Conservation (phyloP, 2,329 filamentous ascomycete species). For the Ophiosphaerella narmari region DNA sequence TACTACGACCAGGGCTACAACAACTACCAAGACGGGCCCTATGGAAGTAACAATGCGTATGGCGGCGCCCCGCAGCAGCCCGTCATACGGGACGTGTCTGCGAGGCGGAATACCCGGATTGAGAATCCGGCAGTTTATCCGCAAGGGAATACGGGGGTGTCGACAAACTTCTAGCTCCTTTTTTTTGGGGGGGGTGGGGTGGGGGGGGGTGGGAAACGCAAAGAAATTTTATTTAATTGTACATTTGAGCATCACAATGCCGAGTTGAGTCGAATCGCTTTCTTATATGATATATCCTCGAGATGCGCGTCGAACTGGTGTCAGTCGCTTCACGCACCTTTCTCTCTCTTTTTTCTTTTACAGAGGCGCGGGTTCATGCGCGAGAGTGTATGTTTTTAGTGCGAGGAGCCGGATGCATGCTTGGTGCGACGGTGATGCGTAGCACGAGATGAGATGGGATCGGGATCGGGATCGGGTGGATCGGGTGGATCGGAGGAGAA, state of each 20-base stretch:
- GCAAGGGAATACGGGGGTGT: slow-evolving; percentile 87
- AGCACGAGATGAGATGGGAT: too few relatives aligned
- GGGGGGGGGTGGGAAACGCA: too few relatives aligned
- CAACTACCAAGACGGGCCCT: slow-evolving; percentile 62
- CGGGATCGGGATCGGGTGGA: too few relatives aligned
- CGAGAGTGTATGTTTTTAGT: too few relatives aligned
- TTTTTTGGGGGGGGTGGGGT: background rate
- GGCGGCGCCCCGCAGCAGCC: slow-evolving; percentile 65
- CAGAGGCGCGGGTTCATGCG: too few relatives aligned
- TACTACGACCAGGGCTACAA: slow-evolving; percentile 59
- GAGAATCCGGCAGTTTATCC: slow-evolving; percentile 89
- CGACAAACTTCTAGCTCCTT: slow-evolving; percentile 82
- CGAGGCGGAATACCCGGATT: slow-evolving; percentile 90
- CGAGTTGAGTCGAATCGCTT: too few relatives aligned
- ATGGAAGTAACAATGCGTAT: slow-evolving; percentile 60
- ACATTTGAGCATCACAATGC: slow-evolving; percentile 4
- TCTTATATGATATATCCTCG: too few relatives aligned
- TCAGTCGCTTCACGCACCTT: background rate
- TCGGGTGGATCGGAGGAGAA: too few relatives aligned
- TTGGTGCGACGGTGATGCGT: too few relatives aligned
- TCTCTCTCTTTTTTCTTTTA: background rate
- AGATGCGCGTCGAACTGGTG: background rate
- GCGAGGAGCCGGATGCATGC: too few relatives aligned
- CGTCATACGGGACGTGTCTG: slow-evolving; percentile 90
- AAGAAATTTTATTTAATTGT: slow-evolving; percentile 11